Evolutionary conservation across 2,329 filamentous ascomycete species (phyloP), one percentile per base, ranked within the genome.

Genomic region (Penicillium psychrosexuale): DNA sequence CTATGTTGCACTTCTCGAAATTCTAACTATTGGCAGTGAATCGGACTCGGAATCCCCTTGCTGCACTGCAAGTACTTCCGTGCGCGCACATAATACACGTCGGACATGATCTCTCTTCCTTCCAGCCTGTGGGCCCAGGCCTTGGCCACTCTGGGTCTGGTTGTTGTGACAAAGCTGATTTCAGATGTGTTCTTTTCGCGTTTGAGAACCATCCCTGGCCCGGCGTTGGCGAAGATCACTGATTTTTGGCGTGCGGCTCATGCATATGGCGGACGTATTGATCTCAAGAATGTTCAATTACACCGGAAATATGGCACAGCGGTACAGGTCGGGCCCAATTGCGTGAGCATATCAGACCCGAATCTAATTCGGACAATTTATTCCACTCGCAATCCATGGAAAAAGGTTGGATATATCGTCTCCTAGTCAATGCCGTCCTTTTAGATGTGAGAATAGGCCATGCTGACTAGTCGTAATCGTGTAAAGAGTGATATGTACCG

Each of bases 221-320:
- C 61, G 11, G 12, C 51, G 13, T 17, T 60, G n/a, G 59, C 61
- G 36, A 61, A 57, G 47, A 19, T 51, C 17, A 63, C 59, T 7
- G 28, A 63, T 49, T 9, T 60, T 8, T 61, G 61, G 57, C 59
- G 59, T 17, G 55, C 55, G 6, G 19, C 48, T 38, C 57, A 58
- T 39, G 55, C 57, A 11, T 46, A 51, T 42, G 30, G 46, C 9
- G 59, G 61, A 5, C 59, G 43, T 40, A 55, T 60, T 15, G 61
- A 63, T 51, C 33, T 37, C 9, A 60, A 58, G 43, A 49, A 63
- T 53, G 42, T 63, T 7, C 61, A 70, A 44, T 60, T 74, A 17
- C 75, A 77, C 54, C 66, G 67, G 1, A 66, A 69, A 53, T 72
- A 77, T 60, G 75, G 76, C 0, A 69, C 69, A 1, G 68, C 74